These are phyloP conservation scores for Yamadazyma akitaensis DNA, from an alignment of 805 yeast genomes.

Conservation along the genomic window DNA sequence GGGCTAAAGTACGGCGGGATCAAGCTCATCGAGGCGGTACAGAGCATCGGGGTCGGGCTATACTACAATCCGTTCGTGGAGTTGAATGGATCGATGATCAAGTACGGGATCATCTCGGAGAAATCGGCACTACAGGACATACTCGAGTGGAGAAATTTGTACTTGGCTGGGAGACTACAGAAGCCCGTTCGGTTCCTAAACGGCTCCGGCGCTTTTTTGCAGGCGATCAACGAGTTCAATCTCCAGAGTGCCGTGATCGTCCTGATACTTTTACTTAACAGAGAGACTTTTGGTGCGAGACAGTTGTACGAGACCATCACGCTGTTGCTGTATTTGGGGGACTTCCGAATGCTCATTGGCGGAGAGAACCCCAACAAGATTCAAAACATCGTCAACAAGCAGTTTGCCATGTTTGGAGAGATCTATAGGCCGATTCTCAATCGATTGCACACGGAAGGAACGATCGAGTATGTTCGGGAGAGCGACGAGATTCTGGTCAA, in stretches of 20 bases:
- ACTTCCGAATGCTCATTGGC: conserved; percentile 75
- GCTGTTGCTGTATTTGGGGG: conserved; percentile 82
- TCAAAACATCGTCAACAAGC: conserved; percentile 77
- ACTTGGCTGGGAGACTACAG: conserved; percentile 89
- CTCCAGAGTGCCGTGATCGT: conserved; percentile 73
- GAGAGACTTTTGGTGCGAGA: conserved; percentile 47
- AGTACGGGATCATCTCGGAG: conserved; percentile 82
- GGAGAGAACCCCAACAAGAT: conserved; percentile 94
- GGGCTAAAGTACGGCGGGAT: conserved; percentile 59
- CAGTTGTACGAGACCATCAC: conserved; percentile 76
- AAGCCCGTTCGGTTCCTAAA: conserved; percentile 73
- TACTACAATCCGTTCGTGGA: conserved; percentile 89
- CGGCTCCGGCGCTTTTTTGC: conserved; percentile 33
- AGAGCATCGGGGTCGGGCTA: conserved; percentile 50
- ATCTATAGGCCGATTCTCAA: conserved; percentile 64
- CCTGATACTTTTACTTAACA: conserved; percentile 50
- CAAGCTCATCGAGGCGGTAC: conserved; percentile 17
- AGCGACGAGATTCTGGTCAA: not conserved
- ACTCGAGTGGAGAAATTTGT: conserved; percentile 79
- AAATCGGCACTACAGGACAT: conserved; percentile 63
- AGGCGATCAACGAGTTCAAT: conserved; percentile 71
- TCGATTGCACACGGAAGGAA: not conserved
- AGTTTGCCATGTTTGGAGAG: conserved; percentile 60
- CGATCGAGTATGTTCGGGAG: not conserved
- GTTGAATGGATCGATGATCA: conserved; percentile 50